phyloP scores from a whole-genome alignment of 768 basidiomycete genomes.

The Suillus clintonianus region DNA sequence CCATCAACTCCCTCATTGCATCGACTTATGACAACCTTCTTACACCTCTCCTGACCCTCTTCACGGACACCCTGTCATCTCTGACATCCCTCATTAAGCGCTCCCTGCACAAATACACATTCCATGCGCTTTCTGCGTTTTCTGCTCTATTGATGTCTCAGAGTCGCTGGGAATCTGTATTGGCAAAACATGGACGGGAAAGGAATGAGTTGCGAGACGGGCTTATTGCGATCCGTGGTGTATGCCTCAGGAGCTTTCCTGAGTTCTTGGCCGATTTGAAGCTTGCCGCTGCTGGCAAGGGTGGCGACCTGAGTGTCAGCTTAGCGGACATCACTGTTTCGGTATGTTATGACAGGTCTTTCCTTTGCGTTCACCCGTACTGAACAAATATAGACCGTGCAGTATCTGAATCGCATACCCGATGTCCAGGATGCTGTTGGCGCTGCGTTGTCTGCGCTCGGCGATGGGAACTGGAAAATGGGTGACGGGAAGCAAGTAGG shows the following conservation, averaged over 20 bases:
- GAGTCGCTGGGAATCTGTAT: slow-evolving; percentile 65
- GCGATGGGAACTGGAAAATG: slow-evolving; percentile 93
- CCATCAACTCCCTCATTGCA: slow-evolving; percentile 48
- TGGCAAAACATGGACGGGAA: slow-evolving; percentile 53
- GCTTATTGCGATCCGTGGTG: slow-evolving; percentile 58
- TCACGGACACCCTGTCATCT: slow-evolving; percentile 64
- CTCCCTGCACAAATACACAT: slow-evolving; percentile 74
- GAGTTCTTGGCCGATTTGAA: slow-evolving; percentile 83
- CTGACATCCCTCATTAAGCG: slow-evolving; percentile 71
- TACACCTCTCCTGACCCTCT: slow-evolving; percentile 62
- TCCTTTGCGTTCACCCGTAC: background rate
- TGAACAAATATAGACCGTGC: slow-evolving; percentile 52
- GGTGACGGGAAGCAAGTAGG: slow-evolving; percentile 75
- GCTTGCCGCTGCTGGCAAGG: slow-evolving; percentile 48
- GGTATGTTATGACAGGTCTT: slow-evolving; percentile 31
- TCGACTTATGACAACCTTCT: slow-evolving; percentile 65
- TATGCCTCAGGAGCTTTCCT: slow-evolving; percentile 81
- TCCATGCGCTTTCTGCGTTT: slow-evolving; percentile 76
- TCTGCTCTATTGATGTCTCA: slow-evolving; percentile 58
- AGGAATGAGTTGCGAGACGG: slow-evolving; percentile 76
- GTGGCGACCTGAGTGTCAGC: slow-evolving; percentile 63
- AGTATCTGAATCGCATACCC: slow-evolving; percentile 70
- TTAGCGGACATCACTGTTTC: slow-evolving; percentile 61
- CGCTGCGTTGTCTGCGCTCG: slow-evolving; percentile 65
- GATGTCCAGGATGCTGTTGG: slow-evolving; percentile 69